Base-by-base conservation (phyloP, 257 asterid genomes). In the Echites panduratus region DNA sequence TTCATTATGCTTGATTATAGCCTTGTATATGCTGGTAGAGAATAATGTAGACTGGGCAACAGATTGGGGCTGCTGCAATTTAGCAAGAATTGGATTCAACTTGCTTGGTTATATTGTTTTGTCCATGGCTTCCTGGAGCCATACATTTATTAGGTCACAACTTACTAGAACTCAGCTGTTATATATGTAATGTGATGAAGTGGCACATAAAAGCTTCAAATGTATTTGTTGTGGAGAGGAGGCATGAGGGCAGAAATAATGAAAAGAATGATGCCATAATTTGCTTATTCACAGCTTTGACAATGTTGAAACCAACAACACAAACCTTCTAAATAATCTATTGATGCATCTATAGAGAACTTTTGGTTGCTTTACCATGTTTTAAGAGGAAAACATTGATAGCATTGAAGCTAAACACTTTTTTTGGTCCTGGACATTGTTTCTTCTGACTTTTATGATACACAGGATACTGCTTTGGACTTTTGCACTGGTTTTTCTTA, bases 401-500 rank as follows among this genome's bases (percentile, higher is more conserved):
- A 17, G 48, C 38, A 57, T 24, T 10, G 38, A 26, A 57, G 68
- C 27, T 63, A 17, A 48, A 17, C 16, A 17, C 26, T 13, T 9
- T 35, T 35, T 35, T n/a, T n/a, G 16, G 12, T 63, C 11, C 29
- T 7, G 7, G 13, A 50, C 44, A 45, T 32, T 52, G 4, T 19
- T 26, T 7, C 11, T 17, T 48, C 66, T 17, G 16, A 43, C 0
- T 38, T 65, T 66, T 53, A 14, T 43, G 7, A 29, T 57, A 50
- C n/a, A 43, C 40, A 57, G 43, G 35, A 32, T 11, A 48, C 14
- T 62, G n/a, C 20, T 63, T 72, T 62, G 27, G 54, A 63, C 72
- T 32, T 47, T 84, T 29, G 74, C 19, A 38, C 26, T 62, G 26
- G 17, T 27, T 57, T 70, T 74, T 70, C 54, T 77, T 66, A 49